phyloP scores from a whole-genome alignment of 306 rosid species.

The barrel medic (Medicago truncatula) region DNA sequence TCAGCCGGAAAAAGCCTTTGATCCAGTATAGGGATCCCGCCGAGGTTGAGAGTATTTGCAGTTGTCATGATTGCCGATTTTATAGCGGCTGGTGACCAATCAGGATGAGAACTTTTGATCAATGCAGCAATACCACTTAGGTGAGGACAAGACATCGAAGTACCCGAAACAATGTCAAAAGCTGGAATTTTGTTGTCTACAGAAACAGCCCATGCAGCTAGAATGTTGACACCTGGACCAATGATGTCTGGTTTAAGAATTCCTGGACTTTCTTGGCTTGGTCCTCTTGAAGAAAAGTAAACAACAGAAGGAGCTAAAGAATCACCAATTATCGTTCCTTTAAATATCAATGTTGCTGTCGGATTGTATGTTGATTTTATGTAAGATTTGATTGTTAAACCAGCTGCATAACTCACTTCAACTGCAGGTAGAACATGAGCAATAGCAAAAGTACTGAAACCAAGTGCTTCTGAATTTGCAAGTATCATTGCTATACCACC shows the following conservation, averaged over 20 bases:
- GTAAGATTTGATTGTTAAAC: slow-evolving; percentile 50
- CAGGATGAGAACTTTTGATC: slow-evolving; percentile 65
- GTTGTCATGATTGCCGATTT: slow-evolving; percentile 69
- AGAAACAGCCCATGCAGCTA: slow-evolving; percentile 63
- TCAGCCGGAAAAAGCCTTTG: slow-evolving; percentile 51
- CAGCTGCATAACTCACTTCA: slow-evolving; percentile 48
- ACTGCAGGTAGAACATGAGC: slow-evolving; percentile 56
- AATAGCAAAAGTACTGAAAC: slow-evolving; percentile 43
- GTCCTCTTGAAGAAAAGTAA: slow-evolving; percentile 71
- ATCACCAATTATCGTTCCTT: slow-evolving; percentile 62
- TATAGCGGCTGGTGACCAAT: slow-evolving; percentile 74
- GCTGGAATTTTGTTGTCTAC: slow-evolving; percentile 51
- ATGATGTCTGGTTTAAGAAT: slow-evolving; percentile 66
- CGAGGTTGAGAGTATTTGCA: slow-evolving; percentile 45
- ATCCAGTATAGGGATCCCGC: slow-evolving; percentile 45
- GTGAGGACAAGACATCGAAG: slow-evolving; percentile 73
- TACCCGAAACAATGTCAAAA: slow-evolving; percentile 48
- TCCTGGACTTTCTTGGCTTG: slow-evolving; percentile 53
- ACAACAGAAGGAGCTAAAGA: slow-evolving; percentile 49
- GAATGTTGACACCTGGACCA: slow-evolving; percentile 62
- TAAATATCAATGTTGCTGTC: slow-evolving; percentile 48
- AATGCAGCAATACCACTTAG: slow-evolving; percentile 66
- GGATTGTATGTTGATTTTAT: slow-evolving; percentile 49
- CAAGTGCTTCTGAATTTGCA: slow-evolving; percentile 6
- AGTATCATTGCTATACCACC: slow-evolving; percentile 66